Base-by-base conservation (phyloP, 2,329 filamentous ascomycete genomes). In the Trichophyton rubrum region DNA sequence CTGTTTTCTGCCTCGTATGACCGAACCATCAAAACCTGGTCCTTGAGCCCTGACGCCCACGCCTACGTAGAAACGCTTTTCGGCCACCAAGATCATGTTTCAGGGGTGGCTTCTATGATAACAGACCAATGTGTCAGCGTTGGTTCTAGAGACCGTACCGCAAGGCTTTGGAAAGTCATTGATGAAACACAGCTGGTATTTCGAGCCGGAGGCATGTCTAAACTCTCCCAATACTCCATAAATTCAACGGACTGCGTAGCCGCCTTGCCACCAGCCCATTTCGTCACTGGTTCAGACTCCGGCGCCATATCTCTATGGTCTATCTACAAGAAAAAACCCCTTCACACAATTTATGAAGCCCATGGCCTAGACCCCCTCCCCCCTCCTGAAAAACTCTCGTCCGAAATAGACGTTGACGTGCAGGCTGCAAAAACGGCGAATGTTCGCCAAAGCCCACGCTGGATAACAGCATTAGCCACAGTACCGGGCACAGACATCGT, bases 141-240 rank as follows among this genome's bases (percentile, higher is more conserved):
- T 17, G 93, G 93, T 60, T 87, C 90, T 4, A 82, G 93, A 65
- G 93, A 99, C 72, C 85, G 92, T 61, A 96, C 91, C 1, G 93
- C 92, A 43, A 82, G 93, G 62, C 76, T 96, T 67, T 99, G 93
- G 93, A 96, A 96, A 74, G 91, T 99, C 1, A 85, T 89, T 3
- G 93, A 99, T 68, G 92, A 99, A 76, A 89, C 88, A 1, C 93
- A 99, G 72, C 82, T 99, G 5, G 91, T 97, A 1, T 99, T 97
- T 74, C 86, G 92, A 56, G 57, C 40, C 8, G 92, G 91, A 61
- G 90, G 90, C 64, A 75, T 72, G 53, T 76, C 71, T 47, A 78
- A 71, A 56, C 74, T 77, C 15, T 77, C 78, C 15, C 67, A 75
- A 8, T 83, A 85, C 63, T 77, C 81, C 49, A 85, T 96, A 72